Conservation (phyloP, 768 basidiomycete species). For the Auricularia sp. region DNA sequence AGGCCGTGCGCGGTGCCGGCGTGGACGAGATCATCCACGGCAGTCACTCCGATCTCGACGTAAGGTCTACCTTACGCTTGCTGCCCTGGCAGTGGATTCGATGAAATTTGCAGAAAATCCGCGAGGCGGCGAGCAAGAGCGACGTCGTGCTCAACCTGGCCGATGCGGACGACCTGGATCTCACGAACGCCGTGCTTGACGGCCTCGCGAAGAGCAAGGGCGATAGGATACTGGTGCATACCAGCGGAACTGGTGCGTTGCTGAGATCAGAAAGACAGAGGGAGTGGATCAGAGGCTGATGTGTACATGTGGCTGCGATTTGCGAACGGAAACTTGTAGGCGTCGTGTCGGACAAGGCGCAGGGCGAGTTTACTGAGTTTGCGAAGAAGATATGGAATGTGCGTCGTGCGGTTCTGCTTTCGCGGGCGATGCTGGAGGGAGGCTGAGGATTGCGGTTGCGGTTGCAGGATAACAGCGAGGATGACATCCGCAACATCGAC, state of each 20-base stretch:
- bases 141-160: conserved; percentile 18
- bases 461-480: conserved; percentile 14
- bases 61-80: too few species aligned
- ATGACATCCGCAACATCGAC: conserved; percentile 15
- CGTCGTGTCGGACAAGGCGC: conserved; percentile 8
- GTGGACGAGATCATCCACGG: neutral
- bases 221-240: conserved; percentile 17
- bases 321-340: neutral
- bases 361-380: conserved; percentile 10
- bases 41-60: neutral
- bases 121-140: neutral
- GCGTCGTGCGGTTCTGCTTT: neutral
- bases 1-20: neutral
- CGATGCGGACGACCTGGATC: conserved; percentile 16
- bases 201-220: conserved; percentile 5
- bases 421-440: too few species aligned
- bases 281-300: too few species aligned
- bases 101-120: neutral
- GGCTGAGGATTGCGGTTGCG: neutral
- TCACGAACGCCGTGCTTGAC: conserved; percentile 13
- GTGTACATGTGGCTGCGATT: too few species aligned
- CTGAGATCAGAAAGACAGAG: too few species aligned
- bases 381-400: conserved; percentile 17
- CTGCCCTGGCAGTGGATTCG: too few species aligned
- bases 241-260: conserved; percentile 10